A percentile compares a stretch with the other conserved stretches of the same genome.
phyloP scores from a whole-genome alignment of 2,329 filamentous ascomycete species.

The Calonectria leucothoes region DNA sequence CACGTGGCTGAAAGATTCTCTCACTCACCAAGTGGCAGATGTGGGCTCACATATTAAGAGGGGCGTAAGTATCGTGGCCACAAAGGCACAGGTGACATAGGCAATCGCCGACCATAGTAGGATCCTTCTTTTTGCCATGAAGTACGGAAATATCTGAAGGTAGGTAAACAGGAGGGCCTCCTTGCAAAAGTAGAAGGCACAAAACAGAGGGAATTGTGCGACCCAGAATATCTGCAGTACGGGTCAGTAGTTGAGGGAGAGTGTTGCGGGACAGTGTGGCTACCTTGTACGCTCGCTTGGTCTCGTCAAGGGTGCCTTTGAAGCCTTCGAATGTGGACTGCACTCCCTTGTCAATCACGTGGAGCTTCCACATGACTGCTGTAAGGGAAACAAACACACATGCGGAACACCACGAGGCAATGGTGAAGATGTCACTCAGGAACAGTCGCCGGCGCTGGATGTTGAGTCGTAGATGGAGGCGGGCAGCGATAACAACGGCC shows the following conservation, averaged over 20 bases:
- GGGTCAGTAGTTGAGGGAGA: not conserved
- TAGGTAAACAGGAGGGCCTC: constrained; percentile 26
- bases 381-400: not conserved
- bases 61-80: not conserved
- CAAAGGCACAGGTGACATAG: not conserved
- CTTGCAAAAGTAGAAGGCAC: constrained; percentile 26
- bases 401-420: constrained; percentile 17
- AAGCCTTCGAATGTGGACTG: not conserved
- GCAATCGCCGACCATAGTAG: constrained; percentile 15
- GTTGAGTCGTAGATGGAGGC: constrained; percentile 26
- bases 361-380: constrained; percentile 9
- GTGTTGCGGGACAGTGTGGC: not conserved
- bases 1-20: not conserved
- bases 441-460: constrained; percentile 26
- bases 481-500: constrained; percentile 10
- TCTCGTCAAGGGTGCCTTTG: not conserved
- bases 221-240: constrained; percentile 23
- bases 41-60: not conserved
- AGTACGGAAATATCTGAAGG: constrained; percentile 24
- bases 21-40: not conserved
- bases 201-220: constrained; percentile 13
- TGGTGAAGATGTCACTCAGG: constrained; percentile 18
- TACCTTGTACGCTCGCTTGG: not conserved
- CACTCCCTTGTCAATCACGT: constrained; percentile 14
- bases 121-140: constrained; percentile 24